These are phyloP conservation scores for Brettanomyces naardenensis DNA, from an alignment of 805 yeast species.

Conservation along the genomic window DNA sequence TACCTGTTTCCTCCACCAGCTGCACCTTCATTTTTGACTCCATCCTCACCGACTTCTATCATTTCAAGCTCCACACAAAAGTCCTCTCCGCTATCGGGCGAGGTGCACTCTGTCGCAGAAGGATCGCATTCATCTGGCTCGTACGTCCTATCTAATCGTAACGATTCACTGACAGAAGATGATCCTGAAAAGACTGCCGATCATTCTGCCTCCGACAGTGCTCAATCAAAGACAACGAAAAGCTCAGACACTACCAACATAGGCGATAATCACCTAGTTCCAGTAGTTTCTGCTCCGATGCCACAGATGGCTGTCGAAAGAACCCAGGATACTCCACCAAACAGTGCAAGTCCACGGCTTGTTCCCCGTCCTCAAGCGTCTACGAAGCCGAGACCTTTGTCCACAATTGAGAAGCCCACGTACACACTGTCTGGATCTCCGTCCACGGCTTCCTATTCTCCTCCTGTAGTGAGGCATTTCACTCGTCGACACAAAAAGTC, in stretches of 20 bases:
- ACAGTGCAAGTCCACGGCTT: neutral
- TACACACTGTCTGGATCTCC: constrained; percentile 6
- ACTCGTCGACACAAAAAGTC: constrained; percentile 56
- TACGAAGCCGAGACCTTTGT: constrained; percentile 26
- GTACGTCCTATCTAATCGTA: no score
- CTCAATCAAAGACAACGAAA: no score
- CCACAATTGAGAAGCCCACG: constrained; percentile 28
- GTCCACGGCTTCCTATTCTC: neutral
- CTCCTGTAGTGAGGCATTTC: neutral
- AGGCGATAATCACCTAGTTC: constrained; percentile 25
- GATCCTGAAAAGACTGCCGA: no score
- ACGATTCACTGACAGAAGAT: no score
- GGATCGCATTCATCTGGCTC: no score
- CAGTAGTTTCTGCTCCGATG: constrained; percentile 29
- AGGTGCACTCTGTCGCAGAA: no score
- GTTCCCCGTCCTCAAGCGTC: neutral
- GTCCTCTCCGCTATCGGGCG: no score
- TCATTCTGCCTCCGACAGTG: no score
- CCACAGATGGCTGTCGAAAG: constrained; percentile 1
- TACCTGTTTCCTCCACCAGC: neutral
- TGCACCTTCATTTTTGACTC: neutral
- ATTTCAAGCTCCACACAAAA: constrained; percentile 13
- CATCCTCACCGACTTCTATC: constrained; percentile 14
- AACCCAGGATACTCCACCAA: constrained; percentile 4
- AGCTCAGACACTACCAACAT: neutral